A percentile compares a stretch with the other conserved stretches of the same genome.
Conservation (phyloP, 2,329 filamentous ascomycete genomes). For the Cercospora janseana region DNA sequence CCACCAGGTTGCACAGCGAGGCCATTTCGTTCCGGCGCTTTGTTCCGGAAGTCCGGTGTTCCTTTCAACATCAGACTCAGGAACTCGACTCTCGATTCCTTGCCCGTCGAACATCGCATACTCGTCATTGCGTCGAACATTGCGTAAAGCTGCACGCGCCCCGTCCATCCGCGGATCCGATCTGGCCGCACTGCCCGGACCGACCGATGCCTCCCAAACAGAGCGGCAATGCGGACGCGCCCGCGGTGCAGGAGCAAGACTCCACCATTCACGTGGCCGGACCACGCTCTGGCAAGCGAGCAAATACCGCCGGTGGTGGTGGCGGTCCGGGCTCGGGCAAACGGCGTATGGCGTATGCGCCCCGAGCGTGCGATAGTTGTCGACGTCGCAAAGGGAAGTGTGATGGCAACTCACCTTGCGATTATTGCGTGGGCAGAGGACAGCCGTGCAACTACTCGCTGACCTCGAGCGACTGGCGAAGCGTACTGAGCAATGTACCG, state of each 20-base stretch:
- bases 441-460: slow-evolving; percentile 3
- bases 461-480: slow-evolving; percentile 2
- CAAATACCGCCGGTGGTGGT: not conserved
- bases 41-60: no score
- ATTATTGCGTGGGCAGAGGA: not conserved
- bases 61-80: no score
- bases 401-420: slow-evolving; percentile 1
- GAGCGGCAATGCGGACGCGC: not conserved
- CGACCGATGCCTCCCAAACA: not conserved
- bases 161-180: not conserved
- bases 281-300: not conserved
- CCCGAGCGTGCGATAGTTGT: slow-evolving; percentile 1
- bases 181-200: not conserved
- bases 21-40: no score
- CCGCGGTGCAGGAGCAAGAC: not conserved
- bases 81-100: no score
- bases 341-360: not conserved
- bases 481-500: not conserved
- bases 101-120: no score
- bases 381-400: slow-evolving; percentile 1
- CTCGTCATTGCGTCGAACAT: not conserved
- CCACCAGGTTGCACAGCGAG: no score
- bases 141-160: not conserved
- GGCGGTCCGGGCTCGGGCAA: not conserved
- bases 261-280: not conserved